Base-by-base conservation (phyloP, 1,284 basidiomycete genomes). In the Microbotryum silenes-acaulis region DNA sequence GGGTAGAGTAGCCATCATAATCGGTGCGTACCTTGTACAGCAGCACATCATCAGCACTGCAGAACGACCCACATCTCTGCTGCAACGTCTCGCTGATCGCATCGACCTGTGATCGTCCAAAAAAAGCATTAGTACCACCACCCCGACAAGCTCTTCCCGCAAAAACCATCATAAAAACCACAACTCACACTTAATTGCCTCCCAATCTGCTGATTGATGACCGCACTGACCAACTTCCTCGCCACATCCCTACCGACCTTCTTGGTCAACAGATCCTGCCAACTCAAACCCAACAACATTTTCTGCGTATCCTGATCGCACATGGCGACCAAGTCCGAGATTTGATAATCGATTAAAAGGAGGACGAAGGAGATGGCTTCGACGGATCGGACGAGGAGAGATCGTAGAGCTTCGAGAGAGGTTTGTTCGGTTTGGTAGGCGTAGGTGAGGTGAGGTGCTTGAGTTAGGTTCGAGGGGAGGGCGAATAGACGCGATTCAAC, bases 131-230 rank as follows among this genome's bases (percentile, higher is more conserved):
- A 70, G 56, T 23, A 27, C 25, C 29, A 4, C 29, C 21, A 27
- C 27, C 27, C 27, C 27, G 27, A 27, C 31, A 16, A 42, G 4
- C 31, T 8, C 31, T 51, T 4, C 12, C 2, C 18, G 27, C 37
- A 9, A 46, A 46, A 27, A 27, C 27, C 27, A 27, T 27, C 6
- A 27, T 23, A 2, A 27, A 27, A 27, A 27, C 1, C 27, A 27
- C 27, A 6, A 76, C 86, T 71, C 73, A 94, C 92, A 71, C 89
- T 91, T 55, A 92, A 88, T 74, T 97, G 91, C 72, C 94, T 89
- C 18, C 89, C 89, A 70, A 97, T 97, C 74, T 97, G 94, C 72
- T 93, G 89, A 76, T 98, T 91, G 71, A 99, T 98, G 66, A 99
- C 83, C 44, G 93, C 87, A 67, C 92, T 94, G 14, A 97, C 91